These are phyloP conservation scores for Chenopodium suecicum DNA, from an alignment of 148 eudicot genomes.

Conservation along the genomic window DNA sequence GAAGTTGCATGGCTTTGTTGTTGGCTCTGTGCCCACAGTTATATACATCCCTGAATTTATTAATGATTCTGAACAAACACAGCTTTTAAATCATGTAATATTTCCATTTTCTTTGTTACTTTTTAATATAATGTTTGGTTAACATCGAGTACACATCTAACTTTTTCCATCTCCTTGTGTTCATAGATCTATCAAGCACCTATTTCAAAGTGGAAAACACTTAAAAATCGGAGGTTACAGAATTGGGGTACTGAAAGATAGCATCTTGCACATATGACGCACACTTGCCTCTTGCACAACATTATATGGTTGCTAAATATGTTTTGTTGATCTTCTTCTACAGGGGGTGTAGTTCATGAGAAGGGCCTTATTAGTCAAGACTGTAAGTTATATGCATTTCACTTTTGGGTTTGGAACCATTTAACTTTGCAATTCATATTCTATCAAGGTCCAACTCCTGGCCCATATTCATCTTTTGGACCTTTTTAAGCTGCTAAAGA, in stretches of 20 bases:
- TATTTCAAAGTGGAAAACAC: constrained; percentile 77
- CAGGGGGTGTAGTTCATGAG: constrained; percentile 96
- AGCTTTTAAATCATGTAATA: constrained; percentile 49
- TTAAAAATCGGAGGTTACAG: constrained; percentile 83
- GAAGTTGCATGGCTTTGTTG: constrained; percentile 32
- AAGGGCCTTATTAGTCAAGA: constrained; percentile 91
- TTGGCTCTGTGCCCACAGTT: constrained; percentile 73
- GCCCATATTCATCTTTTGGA: too few species aligned
- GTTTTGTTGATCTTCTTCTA: constrained; percentile 23
- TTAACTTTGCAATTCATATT: background rate
- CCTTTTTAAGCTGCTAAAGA: background rate
- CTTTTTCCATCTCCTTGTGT: background rate
- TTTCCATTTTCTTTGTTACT: background rate
- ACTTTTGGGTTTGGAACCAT: background rate
- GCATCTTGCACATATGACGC: background rate
- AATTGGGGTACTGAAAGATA: constrained; percentile 74
- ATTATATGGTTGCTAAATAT: constrained; percentile 13
- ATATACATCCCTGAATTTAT: constrained; percentile 73
- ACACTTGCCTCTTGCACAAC: constrained; percentile 6
- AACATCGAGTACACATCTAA: background rate
- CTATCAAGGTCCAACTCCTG: background rate
- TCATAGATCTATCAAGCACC: constrained; percentile 78
- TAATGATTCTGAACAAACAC: constrained; percentile 50
- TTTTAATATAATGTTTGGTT: constrained; percentile 11
- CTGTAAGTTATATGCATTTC: constrained; percentile 44